These are phyloP conservation scores for Aspergillus sp. DNA, from an alignment of 2,329 filamentous ascomycete genomes.

Conservation along the genomic window DNA sequence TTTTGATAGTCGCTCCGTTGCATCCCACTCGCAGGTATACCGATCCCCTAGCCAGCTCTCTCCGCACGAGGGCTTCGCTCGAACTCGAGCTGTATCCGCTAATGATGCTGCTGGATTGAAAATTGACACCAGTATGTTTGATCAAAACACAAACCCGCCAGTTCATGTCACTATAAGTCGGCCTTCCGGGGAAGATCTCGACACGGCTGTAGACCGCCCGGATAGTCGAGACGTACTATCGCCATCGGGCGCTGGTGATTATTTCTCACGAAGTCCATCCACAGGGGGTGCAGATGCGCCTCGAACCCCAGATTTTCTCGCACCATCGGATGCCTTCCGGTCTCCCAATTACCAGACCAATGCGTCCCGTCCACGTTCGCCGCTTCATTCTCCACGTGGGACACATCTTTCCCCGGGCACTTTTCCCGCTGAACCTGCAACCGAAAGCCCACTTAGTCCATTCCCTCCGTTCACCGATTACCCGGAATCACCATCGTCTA, in stretches of 20 bases:
- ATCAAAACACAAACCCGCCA: constrained; percentile 13
- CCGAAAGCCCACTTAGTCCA: constrained; percentile 46
- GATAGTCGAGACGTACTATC: constrained; percentile 25
- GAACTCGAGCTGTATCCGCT: constrained; percentile 52
- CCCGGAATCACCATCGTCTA: constrained; percentile 38
- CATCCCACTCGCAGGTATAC: constrained; percentile 37
- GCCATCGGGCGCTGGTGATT: constrained; percentile 18
- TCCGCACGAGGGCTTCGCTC: constrained; percentile 13
- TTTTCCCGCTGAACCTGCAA: constrained; percentile 9
- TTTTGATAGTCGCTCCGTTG: constrained; percentile 41
- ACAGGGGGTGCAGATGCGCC: constrained; percentile 19
- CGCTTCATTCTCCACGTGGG: constrained; percentile 26
- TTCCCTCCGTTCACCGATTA: constrained; percentile 65
- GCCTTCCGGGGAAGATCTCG: constrained; percentile 25
- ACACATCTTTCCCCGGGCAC: constrained; percentile 10
- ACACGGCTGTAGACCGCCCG: constrained; percentile 11
- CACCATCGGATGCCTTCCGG: constrained; percentile 35
- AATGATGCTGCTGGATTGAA: constrained; percentile 48
- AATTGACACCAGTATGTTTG: constrained; percentile 36
- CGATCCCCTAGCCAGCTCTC: not conserved
- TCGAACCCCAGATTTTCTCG: constrained; percentile 36
- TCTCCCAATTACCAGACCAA: constrained; percentile 31
- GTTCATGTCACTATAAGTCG: constrained; percentile 36
- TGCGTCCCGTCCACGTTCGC: constrained; percentile 15
- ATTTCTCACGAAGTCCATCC: constrained; percentile 26